Percentiles rank a stretch among this genome's conserved stretches.
Evolutionary conservation across 768 basidiomycete genomes (phyloP).

Genomic region (Trametes cubensis): DNA sequence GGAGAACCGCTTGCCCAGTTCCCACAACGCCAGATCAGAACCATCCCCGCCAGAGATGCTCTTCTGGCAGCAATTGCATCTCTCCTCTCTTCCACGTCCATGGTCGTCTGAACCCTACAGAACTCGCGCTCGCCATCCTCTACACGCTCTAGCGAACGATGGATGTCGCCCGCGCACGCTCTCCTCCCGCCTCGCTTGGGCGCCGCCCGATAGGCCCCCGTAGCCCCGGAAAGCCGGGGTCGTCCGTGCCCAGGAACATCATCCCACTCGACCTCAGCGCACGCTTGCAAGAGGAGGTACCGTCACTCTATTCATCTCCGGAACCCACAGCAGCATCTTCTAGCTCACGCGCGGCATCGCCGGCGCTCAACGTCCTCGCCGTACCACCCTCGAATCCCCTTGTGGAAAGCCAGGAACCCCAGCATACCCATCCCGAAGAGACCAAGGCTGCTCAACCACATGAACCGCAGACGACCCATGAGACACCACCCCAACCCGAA

Average conservation of each 20-base stretch:
- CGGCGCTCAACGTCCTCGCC: neutral
- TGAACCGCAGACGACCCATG: too few relatives aligned
- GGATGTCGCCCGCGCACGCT: conserved; percentile 24
- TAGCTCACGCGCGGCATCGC: conserved; percentile 15
- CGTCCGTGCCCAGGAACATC: conserved; percentile 21
- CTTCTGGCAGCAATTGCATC: conserved; percentile 3
- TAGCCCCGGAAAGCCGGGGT: conserved; percentile 22
- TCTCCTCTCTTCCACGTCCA: conserved; percentile 11
- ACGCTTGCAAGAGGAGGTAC: conserved; percentile 23
- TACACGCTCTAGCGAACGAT: conserved; percentile 15
- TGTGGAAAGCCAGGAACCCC: neutral
- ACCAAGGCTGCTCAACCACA: neutral
- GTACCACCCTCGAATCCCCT: neutral
- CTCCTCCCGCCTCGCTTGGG: conserved; percentile 21
- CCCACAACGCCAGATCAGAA: conserved; percentile 16
- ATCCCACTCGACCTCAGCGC: conserved; percentile 26
- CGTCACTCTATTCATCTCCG: conserved; percentile 7
- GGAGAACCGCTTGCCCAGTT: conserved; percentile 14
- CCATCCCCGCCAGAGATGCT: conserved; percentile 10
- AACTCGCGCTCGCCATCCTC: neutral
- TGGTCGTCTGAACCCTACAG: conserved; percentile 5
- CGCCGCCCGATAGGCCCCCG: conserved; percentile 27
- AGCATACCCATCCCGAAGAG: conserved; percentile 1
- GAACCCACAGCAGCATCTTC: conserved; percentile 9
- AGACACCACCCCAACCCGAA: neutral